These are phyloP conservation scores for Pichia californica DNA, from an alignment of 805 yeast species.

Conservation along the genomic window DNA sequence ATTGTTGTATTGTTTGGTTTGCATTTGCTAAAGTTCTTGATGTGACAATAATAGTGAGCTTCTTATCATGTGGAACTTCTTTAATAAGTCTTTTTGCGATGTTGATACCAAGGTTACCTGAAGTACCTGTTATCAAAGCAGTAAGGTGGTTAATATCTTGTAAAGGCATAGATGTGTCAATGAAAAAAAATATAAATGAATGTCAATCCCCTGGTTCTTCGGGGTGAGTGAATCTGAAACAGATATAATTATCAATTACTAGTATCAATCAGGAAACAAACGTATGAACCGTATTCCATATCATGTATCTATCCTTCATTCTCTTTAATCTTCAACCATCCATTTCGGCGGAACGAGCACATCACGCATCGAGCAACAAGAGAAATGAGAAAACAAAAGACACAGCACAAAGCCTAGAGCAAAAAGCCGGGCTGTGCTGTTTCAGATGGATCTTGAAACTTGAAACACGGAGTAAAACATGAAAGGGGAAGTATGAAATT, in stretches of 20 bases:
- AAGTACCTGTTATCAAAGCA: constrained; percentile 33
- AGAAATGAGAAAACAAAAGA: not conserved
- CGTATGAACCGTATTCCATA: too few relatives aligned
- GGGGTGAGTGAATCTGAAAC: too few relatives aligned
- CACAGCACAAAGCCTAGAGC: not conserved
- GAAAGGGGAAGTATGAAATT: too few relatives aligned
- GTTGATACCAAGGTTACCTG: constrained; percentile 74
- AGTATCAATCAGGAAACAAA: too few relatives aligned
- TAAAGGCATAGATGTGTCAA: too few relatives aligned
- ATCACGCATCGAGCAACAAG: too few relatives aligned
- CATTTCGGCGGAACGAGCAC: not conserved
- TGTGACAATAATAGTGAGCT: constrained; percentile 78
- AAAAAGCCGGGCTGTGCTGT: constrained; percentile 2
- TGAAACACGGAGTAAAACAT: not conserved
- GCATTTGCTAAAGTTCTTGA: constrained; percentile 85
- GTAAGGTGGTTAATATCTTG: constrained; percentile 18
- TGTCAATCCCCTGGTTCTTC: too few relatives aligned
- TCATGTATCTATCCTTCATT: too few relatives aligned
- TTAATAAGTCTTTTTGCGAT: constrained; percentile 76
- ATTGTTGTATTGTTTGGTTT: constrained; percentile 58
- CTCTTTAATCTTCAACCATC: too few relatives aligned
- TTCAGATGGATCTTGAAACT: not conserved
- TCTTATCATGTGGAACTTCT: constrained; percentile 42
- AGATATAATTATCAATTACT: too few relatives aligned
- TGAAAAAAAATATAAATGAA: too few relatives aligned